Conservation (phyloP, 352 stramenopile species). For the Globisporangium recalcitrans region DNA sequence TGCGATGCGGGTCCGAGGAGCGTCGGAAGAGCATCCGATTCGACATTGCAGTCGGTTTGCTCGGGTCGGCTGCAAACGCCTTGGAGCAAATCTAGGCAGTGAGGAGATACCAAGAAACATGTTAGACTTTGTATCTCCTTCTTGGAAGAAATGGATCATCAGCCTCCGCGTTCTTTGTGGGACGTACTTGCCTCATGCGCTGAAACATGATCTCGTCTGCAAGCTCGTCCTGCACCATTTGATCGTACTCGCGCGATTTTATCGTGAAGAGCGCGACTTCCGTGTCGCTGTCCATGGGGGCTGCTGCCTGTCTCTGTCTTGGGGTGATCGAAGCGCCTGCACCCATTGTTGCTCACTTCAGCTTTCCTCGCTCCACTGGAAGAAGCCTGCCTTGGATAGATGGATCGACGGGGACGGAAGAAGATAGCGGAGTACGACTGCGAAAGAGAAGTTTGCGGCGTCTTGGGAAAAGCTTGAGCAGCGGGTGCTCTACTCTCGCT, state of each 20-base stretch:
- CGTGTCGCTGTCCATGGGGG: constrained; percentile 19
- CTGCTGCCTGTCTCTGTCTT: constrained; percentile 6
- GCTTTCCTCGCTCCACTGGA: neutral
- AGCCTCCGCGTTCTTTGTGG: neutral
- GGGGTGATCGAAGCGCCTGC: constrained; percentile 31
- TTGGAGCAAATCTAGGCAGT: constrained; percentile 29
- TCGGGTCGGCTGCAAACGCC: constrained; percentile 38
- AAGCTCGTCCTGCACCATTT: constrained; percentile 49
- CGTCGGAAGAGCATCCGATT: constrained; percentile 42
- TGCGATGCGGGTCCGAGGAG: constrained; percentile 49
- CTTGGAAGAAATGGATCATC: neutral
- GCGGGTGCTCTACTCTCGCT: neutral
- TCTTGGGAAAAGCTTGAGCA: neutral
- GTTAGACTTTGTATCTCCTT: neutral
- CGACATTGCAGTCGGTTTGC: constrained; percentile 17
- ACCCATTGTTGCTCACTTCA: constrained; percentile 27
- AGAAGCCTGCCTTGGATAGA: neutral
- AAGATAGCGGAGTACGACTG: constrained; percentile 4
- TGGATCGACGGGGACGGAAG: neutral
- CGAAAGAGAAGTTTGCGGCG: neutral
- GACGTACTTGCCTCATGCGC: constrained; percentile 59
- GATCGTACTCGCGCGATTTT: constrained; percentile 58
- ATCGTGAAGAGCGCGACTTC: constrained; percentile 48
- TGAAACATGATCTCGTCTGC: constrained; percentile 71
- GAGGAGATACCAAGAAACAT: neutral